phyloP scores from a whole-genome alignment of 2,329 filamentous ascomycete species.

The Cladosporium sp. region DNA sequence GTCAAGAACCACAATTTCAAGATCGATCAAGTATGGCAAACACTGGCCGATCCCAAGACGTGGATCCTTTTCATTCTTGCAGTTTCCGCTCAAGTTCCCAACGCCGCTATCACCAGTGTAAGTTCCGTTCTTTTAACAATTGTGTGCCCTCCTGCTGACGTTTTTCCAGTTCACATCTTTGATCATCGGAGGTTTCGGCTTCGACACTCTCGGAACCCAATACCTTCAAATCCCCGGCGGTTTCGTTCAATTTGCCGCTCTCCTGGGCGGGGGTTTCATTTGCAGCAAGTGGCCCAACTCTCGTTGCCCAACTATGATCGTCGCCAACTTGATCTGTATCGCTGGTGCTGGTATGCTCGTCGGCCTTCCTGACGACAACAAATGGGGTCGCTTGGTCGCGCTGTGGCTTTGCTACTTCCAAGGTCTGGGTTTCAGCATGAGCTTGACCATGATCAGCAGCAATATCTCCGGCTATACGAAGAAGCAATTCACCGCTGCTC shows the following conservation, averaged over 20 bases:
- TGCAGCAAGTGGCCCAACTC: slow-evolving; percentile 51
- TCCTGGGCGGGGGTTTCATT: slow-evolving; percentile 48
- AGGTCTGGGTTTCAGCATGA: slow-evolving; percentile 50
- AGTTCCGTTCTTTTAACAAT: slow-evolving; percentile 1
- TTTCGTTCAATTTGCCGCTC: slow-evolving; percentile 51
- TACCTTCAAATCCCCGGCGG: slow-evolving; percentile 59
- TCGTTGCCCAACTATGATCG: slow-evolving; percentile 52
- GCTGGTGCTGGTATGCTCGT: slow-evolving; percentile 50
- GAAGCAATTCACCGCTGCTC: slow-evolving; percentile 48
- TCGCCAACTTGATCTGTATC: slow-evolving; percentile 53
- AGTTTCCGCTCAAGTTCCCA: slow-evolving; percentile 52
- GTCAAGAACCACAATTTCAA: slow-evolving; percentile 49
- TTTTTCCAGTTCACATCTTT: slow-evolving; percentile 38
- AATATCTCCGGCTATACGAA: slow-evolving; percentile 54
- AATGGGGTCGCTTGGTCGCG: slow-evolving; percentile 54
- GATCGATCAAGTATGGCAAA: slow-evolving; percentile 40
- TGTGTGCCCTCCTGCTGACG: not conserved
- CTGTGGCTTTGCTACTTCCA: slow-evolving; percentile 56
- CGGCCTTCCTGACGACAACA: slow-evolving; percentile 45
- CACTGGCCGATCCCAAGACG: slow-evolving; percentile 51
- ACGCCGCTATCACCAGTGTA: slow-evolving; percentile 49
- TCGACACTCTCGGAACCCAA: slow-evolving; percentile 49
- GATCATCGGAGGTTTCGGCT: slow-evolving; percentile 44
- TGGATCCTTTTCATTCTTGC: slow-evolving; percentile 55
- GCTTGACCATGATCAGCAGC: slow-evolving; percentile 48